Percentiles rank a stretch among this genome's conserved stretches.
These are phyloP conservation scores for Fusarium sp. DNA, from an alignment of 2,329 filamentous ascomycete species.

Conservation along the genomic window DNA sequence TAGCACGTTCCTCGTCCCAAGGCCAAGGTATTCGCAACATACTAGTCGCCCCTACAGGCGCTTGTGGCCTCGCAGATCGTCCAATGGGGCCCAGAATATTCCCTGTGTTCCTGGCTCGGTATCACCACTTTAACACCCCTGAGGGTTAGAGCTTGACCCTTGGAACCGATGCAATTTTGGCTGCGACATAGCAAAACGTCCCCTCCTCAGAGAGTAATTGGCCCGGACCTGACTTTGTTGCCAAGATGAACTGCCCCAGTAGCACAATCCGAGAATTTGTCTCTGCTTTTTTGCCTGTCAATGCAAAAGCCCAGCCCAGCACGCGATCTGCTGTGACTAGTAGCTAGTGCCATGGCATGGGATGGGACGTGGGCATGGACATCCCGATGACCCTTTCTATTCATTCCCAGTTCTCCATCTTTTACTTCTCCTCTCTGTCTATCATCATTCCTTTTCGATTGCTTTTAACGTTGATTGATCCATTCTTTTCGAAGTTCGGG, in stretches of 20 bases:
- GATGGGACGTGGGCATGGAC: constrained; percentile 5
- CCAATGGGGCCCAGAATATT: constrained; percentile 17
- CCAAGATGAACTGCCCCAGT: constrained; percentile 29
- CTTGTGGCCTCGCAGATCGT: constrained; percentile 24
- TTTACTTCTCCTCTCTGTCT: constrained; percentile 33
- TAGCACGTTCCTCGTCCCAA: constrained; percentile 25
- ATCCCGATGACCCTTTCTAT: constrained; percentile 22
- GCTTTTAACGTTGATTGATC: constrained; percentile 23
- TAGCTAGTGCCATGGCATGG: background rate
- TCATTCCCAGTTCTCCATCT: constrained; percentile 34
- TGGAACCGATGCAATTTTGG: constrained; percentile 49
- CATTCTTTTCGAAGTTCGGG: constrained; percentile 41
- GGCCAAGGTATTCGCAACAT: constrained; percentile 39
- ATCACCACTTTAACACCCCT: constrained; percentile 37
- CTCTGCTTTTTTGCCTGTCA: constrained; percentile 17
- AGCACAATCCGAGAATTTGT: background rate
- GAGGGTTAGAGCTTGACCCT: constrained; percentile 43
- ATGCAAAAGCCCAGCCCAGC: constrained; percentile 4
- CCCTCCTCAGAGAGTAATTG: constrained; percentile 20
- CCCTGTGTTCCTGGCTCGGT: constrained; percentile 19
- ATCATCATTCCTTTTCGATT: constrained; percentile 41
- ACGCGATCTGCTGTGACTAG: constrained; percentile 10
- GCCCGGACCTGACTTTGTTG: constrained; percentile 23
- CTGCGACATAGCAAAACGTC: constrained; percentile 38
- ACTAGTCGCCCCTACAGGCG: constrained; percentile 27